These are phyloP conservation scores for Penicillium ucsense DNA, from an alignment of 495 filamentous ascomycete species.

Conservation along the genomic window DNA sequence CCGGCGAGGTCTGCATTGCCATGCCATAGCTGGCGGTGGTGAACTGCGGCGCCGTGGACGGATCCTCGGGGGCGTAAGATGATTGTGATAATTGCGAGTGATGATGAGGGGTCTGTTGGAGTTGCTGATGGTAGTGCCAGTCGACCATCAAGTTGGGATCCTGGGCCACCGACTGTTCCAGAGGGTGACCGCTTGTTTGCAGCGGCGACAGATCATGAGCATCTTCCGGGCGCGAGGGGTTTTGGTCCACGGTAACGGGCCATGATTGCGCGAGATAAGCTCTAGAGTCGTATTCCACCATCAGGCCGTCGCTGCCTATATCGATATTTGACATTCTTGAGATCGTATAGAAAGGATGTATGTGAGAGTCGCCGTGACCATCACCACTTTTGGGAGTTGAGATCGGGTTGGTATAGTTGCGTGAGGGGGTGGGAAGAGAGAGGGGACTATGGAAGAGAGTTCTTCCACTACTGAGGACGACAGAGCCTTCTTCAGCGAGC, in stretches of 20 bases:
- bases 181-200: conserved; percentile 39
- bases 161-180: conserved; percentile 35
- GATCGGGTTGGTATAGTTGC: neutral
- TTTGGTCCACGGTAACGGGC: conserved; percentile 34
- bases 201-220: conserved; percentile 34
- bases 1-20: conserved; percentile 48
- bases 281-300: conserved; percentile 42
- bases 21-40: conserved; percentile 39
- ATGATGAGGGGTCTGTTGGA: conserved; percentile 29
- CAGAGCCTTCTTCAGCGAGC: conserved; percentile 21
- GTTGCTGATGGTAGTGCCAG: conserved; percentile 42
- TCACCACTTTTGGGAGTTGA: no score
- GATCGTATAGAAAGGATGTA: no score
- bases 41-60: conserved; percentile 41
- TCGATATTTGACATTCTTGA: conserved; percentile 32
- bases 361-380: no score
- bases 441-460: conserved; percentile 8
- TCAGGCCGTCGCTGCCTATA: conserved; percentile 34
- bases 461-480: conserved; percentile 15
- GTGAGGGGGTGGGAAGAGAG: neutral
- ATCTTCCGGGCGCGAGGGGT: conserved; percentile 26
- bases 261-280: conserved; percentile 37
- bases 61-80: conserved; percentile 22
- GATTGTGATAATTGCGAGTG: conserved; percentile 37
- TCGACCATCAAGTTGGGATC: conserved; percentile 39